Conservation (phyloP, 139 green algal species). For the Astrephomene gubernaculifera region DNA sequence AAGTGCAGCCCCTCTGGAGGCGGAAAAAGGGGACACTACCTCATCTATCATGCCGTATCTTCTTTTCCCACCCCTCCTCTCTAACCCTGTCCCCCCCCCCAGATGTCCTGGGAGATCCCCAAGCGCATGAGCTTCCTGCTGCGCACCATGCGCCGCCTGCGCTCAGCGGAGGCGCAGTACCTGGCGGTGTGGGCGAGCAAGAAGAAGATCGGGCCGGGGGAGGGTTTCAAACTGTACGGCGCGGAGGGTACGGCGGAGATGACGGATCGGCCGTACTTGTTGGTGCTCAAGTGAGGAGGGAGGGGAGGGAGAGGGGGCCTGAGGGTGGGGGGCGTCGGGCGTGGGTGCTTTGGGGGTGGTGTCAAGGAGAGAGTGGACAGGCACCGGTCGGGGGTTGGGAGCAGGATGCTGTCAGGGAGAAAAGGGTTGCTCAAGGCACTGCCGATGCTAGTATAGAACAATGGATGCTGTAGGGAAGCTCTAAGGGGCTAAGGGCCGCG, state of each 20-base stretch:
- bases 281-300: conserved; percentile 22
- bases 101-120: conserved; percentile 12
- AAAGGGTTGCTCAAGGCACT: too few species aligned
- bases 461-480: too few species aligned
- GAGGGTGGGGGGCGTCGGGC: not conserved
- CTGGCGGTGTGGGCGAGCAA: conserved; percentile 20
- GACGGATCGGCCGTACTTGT: conserved; percentile 21
- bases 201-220: not conserved
- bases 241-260: conserved; percentile 25
- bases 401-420: too few species aligned
- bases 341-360: too few species aligned
- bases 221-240: conserved; percentile 29
- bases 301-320: too few species aligned
- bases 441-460: too few species aligned
- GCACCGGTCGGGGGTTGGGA: too few species aligned
- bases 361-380: too few species aligned
- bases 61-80: not conserved
- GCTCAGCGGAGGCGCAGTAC: not conserved
- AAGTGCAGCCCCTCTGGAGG: not conserved
- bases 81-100: not conserved
- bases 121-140: not conserved
- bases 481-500: too few species aligned
- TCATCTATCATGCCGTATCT: not conserved
- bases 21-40: not conserved
- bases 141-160: not conserved